phyloP scores from a whole-genome alignment of 2,329 filamentous ascomycete species.

The Fusarium acutatum region DNA sequence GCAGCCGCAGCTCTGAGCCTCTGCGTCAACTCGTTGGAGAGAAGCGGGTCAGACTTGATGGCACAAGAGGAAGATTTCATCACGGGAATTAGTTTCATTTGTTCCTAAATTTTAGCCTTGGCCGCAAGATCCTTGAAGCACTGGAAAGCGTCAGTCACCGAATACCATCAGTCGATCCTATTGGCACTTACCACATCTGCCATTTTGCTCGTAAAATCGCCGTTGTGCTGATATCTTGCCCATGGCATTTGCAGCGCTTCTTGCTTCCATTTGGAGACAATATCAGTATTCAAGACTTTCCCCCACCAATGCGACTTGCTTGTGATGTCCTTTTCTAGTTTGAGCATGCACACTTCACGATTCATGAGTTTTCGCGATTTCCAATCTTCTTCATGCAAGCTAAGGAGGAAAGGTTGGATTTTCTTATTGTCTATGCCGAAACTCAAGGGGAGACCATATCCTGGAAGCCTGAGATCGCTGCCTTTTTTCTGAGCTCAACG shows the following conservation, averaged over 20 bases:
- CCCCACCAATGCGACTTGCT: conserved; percentile 50
- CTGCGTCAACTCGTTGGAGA: not conserved
- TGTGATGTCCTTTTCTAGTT: conserved; percentile 46
- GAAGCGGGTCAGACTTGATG: not conserved
- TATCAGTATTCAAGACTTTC: conserved; percentile 37
- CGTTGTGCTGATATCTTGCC: not conserved
- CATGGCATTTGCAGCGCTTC: not conserved
- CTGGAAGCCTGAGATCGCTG: not conserved
- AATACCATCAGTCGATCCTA: not conserved
- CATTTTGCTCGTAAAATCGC: not conserved
- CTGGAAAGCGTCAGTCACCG: not conserved
- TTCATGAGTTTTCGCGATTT: conserved; percentile 8
- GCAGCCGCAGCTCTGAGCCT: not conserved
- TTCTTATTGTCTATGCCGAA: not conserved
- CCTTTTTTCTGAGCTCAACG: not conserved
- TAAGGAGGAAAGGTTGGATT: not conserved
- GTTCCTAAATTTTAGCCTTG: not conserved
- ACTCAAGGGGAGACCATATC: not conserved
- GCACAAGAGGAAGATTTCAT: not conserved
- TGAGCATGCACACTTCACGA: conserved; percentile 49
- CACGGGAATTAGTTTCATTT: not conserved
- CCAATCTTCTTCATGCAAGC: not conserved
- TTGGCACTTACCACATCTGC: not conserved
- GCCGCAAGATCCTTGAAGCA: not conserved
- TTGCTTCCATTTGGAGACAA: not conserved